phyloP scores from a whole-genome alignment of 345 rosid species.

The Geranium rotundifolium region DNA sequence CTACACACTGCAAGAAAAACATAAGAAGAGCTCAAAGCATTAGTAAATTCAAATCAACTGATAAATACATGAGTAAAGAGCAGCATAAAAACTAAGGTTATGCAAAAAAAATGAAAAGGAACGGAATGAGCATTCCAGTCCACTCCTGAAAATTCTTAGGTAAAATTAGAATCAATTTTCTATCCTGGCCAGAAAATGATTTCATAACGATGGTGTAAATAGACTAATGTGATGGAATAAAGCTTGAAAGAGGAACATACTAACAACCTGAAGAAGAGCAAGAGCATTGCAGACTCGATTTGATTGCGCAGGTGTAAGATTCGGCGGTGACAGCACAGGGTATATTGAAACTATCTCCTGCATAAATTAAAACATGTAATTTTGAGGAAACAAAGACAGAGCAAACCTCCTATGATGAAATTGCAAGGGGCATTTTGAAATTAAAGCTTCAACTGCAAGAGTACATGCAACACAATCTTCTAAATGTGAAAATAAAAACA shows the following conservation, averaged over 20 bases:
- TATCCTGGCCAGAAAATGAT: too few species aligned
- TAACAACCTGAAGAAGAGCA: slow-evolving; percentile 98
- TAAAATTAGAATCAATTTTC: too few species aligned
- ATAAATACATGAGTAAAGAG: neutral
- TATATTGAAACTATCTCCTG: slow-evolving; percentile 98
- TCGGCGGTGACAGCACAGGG: slow-evolving; percentile 90
- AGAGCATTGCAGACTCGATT: slow-evolving; percentile 97
- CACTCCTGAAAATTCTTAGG: too few species aligned
- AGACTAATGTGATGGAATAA: neutral
- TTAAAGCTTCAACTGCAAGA: too few species aligned
- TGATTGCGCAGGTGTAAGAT: slow-evolving; percentile 78
- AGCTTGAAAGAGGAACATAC: neutral
- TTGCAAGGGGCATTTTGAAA: too few species aligned
- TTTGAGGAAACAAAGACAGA: neutral
- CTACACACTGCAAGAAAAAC: slow-evolving; percentile 71
- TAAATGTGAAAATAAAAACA: neutral
- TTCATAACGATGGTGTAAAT: too few species aligned
- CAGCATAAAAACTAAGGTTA: neutral
- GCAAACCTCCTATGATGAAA: neutral
- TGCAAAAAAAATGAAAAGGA: too few species aligned
- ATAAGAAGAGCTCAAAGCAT: neutral
- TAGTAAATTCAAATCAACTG: neutral
- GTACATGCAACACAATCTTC: slow-evolving; percentile 1
- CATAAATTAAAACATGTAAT: slow-evolving; percentile 7
- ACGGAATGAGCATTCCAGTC: too few species aligned